phyloP scores from a whole-genome alignment of 495 filamentous ascomycete species.

The Cairneyella variabilis region DNA sequence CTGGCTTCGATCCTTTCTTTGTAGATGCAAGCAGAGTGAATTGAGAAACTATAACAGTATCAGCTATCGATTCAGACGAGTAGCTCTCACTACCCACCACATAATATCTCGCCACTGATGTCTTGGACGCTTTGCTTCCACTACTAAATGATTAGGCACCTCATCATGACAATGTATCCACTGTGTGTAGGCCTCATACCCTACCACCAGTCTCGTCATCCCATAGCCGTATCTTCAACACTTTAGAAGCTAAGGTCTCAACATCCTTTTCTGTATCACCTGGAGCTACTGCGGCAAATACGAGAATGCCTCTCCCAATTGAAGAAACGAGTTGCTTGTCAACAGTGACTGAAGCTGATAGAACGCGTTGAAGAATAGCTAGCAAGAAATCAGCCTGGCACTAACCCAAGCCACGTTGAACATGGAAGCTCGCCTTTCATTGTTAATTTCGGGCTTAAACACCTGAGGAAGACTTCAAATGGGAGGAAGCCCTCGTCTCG shows the following conservation, averaged over 20 bases:
- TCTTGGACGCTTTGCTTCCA: constrained; percentile 89
- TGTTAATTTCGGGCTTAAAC: too few species aligned
- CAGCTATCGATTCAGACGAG: not conserved
- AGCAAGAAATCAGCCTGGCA: constrained; percentile 10
- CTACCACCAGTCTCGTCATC: constrained; percentile 61
- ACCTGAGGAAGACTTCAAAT: too few species aligned
- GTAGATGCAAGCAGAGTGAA: constrained; percentile 91
- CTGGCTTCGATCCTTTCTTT: constrained; percentile 91
- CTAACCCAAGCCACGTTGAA: not conserved
- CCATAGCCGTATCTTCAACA: constrained; percentile 88
- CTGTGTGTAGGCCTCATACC: constrained; percentile 36
- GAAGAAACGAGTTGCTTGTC: constrained; percentile 83
- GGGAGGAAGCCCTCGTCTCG: too few species aligned
- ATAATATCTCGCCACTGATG: constrained; percentile 84
- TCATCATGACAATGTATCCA: constrained; percentile 14
- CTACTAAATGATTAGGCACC: constrained; percentile 35
- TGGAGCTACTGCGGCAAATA: constrained; percentile 86
- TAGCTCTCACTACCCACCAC: constrained; percentile 53
- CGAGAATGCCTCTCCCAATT: constrained; percentile 85
- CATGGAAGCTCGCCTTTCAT: constrained; percentile 41
- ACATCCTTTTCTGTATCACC: constrained; percentile 88
- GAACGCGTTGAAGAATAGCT: constrained; percentile 94
- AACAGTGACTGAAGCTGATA: constrained; percentile 98
- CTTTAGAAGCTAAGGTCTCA: constrained; percentile 75
- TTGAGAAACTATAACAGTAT: constrained; percentile 71